Conservation (phyloP, 331 rosid genomes). For the Prunus yedoensis region DNA sequence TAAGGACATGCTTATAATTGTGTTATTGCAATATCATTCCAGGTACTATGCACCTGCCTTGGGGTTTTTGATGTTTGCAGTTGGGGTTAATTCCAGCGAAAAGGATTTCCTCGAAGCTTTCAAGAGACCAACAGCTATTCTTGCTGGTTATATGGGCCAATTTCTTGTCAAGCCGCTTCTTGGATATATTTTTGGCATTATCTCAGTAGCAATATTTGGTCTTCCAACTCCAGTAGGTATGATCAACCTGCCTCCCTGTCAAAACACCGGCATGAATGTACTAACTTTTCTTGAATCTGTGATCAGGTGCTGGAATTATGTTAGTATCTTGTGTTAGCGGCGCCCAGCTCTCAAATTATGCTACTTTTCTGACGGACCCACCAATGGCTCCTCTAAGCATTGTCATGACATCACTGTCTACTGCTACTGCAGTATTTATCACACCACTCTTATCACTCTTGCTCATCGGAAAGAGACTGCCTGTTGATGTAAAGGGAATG, state of each 20-base stretch:
- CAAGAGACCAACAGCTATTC: conserved; percentile 70
- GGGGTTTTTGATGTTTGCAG: conserved; percentile 97
- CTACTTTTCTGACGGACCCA: conserved; percentile 88
- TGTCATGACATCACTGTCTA: conserved; percentile 93
- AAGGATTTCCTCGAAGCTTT: conserved; percentile 83
- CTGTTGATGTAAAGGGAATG: conserved; percentile 97
- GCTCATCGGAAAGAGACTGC: conserved; percentile 92
- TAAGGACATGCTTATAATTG: not conserved
- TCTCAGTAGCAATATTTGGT: conserved; percentile 63
- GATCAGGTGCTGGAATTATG: conserved; percentile 88
- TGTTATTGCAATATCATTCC: conserved; percentile 22
- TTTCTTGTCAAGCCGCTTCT: conserved; percentile 81
- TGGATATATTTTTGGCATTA: conserved; percentile 71
- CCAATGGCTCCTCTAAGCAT: conserved; percentile 86
- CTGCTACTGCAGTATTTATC: conserved; percentile 85
- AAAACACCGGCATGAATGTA: conserved; percentile 1
- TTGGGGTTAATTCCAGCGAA: conserved; percentile 93
- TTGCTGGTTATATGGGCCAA: conserved; percentile 86
- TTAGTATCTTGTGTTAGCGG: conserved; percentile 95
- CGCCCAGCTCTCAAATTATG: conserved; percentile 92
- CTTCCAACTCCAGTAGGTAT: conserved; percentile 83
- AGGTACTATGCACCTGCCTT: conserved; percentile 97
- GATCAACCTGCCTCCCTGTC: conserved; percentile 17
- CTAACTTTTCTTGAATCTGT: conserved; percentile 37
- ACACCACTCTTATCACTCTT: conserved; percentile 79